Base-by-base conservation (phyloP, 2,329 filamentous ascomycete species). In the Xenoacremonium recifei region DNA sequence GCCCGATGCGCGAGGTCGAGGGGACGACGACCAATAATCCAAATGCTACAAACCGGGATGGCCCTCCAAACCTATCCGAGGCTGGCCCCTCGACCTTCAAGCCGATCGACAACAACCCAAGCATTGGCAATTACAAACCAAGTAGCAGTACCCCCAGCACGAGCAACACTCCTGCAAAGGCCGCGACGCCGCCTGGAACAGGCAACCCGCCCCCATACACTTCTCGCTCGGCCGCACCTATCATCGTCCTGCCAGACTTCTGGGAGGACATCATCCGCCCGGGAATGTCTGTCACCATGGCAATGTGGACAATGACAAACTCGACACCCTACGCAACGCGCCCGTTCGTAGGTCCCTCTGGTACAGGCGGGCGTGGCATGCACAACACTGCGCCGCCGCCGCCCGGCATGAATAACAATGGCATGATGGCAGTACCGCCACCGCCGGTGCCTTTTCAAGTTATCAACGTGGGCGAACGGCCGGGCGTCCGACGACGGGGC, bases 211-310 rank as follows among this genome's bases (percentile, higher is more conserved):
- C 16, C 16, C 32, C 32, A 6, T 5, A 34, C 15, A 15, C 32
- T 7, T 9, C 23, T 7, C n/a, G 7, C 23, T 9, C 23, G 23
- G 23, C 15, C 29, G 18, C 25, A 21, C 6, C 4, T 31, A 18
- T 39, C 32, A 29, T 45, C 13, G 15, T 48, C 6, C 31, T 48
- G 9, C 45, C 45, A 4, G 45, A 48, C 27, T 48, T 45, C 31
- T 49, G 46, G 46, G 43, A 46, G 27, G 46, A 49, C 19, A 34
- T 49, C 6, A 43, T 49, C 17, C 43, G 43, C 13, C 46, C 46
- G 6, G 46, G 46, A 12, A 41, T 42, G 18, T 32, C 31, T 19
- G 40, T 46, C 17, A 36, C 6, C n/a, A 49, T 49, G 46, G 21
- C 7, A 23, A 31, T 46, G 43, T 44, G 43, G 40, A 39, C 39